Base-by-base conservation (phyloP, 495 filamentous ascomycete genomes). In the Sphaerosporella brunnea region DNA sequence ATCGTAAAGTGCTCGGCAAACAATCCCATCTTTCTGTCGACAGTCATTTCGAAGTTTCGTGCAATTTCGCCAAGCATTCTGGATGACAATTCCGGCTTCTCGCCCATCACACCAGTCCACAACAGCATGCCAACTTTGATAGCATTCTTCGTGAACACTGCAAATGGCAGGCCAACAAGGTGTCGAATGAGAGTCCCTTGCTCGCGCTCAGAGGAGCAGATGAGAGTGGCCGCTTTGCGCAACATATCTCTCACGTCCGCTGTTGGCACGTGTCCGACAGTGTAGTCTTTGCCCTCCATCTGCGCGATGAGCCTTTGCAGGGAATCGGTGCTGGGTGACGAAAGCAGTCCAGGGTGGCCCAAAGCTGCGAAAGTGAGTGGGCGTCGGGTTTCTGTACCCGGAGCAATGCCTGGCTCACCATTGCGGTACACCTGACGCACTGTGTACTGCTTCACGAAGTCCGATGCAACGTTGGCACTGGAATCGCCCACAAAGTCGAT, bases 361-460 rank as follows among this genome's bases (percentile, higher is more conserved):
- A 71, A 56, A 4, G 68, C 67, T 62, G 76, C 71, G 46, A 75
- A 68, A 30, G 67, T 68, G 21, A 76, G 53, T 70, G 77, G 73
- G 48, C 84, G 78, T 42, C 66, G 62, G 18, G 21, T 16, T 51
- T 77, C 69, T n/a, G n/a, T n/a, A n/a, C n/a, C n/a, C n/a, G n/a
- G n/a, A 32, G 76, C 75, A 9, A 76, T 72, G 34, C 79, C 60
- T 9, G 75, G 65, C 57, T 93, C 83, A 11, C 79, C 73, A 51
- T 82, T 82, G 23, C 82, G 75, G 61, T 96, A 96, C 54, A 85
- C 85, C 59, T 96, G 92, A 7, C 90, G 82, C 19, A 82, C 90
- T n/a, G 87, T 95, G 58, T 96, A 95, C 59, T 95, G 84, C 25
- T 86, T 82, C 60, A 96, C 79, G 54, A 97, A 93, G 61, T 94